Conservation (phyloP, 1,284 basidiomycete species). For the Volvariella surrecta region DNA sequence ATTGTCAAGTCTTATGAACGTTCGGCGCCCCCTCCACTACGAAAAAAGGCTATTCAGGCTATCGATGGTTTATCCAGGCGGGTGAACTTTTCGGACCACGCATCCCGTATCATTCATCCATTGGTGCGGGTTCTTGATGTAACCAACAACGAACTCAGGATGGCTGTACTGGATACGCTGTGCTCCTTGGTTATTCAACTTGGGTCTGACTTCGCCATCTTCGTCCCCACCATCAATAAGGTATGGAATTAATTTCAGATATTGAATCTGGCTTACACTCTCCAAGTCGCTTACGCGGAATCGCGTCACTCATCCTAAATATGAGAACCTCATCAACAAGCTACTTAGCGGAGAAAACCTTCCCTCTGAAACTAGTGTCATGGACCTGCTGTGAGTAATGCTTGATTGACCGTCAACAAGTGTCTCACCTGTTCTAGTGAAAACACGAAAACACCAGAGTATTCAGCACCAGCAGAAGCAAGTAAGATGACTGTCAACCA, state of each 20-base stretch:
- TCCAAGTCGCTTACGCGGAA: conserved; percentile 69
- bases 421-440: conserved; percentile 28
- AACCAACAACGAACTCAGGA: conserved; percentile 77
- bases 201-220: conserved; percentile 95
- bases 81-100: conserved; percentile 99
- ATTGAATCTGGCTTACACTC: conserved; percentile 3
- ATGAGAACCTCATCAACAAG: conserved; percentile 85
- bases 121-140: conserved; percentile 82
- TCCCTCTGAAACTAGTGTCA: conserved; percentile 62
- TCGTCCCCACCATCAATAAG: conserved; percentile 96
- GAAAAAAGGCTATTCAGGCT: conserved; percentile 87
- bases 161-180: conserved; percentile 89
- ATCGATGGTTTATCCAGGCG: conserved; percentile 88
- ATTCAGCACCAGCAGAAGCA: conserved; percentile 72
- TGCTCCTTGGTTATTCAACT: conserved; percentile 91
- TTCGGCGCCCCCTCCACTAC: conserved; percentile 60
- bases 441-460: conserved; percentile 55
- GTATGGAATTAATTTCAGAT: conserved; percentile 28
- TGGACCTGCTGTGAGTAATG: conserved; percentile 47
- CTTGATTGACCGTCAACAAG: not conserved
- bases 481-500: conserved; percentile 95
- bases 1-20: conserved; percentile 92
- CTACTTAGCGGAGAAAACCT: conserved; percentile 89
- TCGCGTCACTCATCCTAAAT: conserved; percentile 78
- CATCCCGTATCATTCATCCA: conserved; percentile 95